Percentiles rank a stretch among this genome's conserved stretches.
phyloP scores from a whole-genome alignment of 208 protist species.

The Wallacemonas collosoma region DNA sequence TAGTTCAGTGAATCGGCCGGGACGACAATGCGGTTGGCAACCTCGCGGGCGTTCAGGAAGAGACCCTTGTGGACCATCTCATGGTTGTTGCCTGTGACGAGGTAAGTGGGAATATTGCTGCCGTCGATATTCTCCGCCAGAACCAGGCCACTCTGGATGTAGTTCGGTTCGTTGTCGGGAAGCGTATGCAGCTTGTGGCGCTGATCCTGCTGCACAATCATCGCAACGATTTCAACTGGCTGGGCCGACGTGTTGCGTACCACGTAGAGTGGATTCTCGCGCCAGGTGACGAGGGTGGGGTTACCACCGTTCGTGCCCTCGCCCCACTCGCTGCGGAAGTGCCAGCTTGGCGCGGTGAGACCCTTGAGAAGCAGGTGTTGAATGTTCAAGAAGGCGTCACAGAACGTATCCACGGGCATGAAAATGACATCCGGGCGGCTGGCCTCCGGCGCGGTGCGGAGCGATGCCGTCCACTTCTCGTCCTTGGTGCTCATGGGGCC shows the following conservation, averaged over 20 bases:
- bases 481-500: conserved; percentile 63
- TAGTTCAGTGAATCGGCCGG: conserved; percentile 67
- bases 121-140: conserved; percentile 49
- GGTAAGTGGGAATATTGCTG: conserved; percentile 56
- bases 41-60: conserved; percentile 70
- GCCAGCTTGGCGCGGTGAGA: conserved; percentile 27
- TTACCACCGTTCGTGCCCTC: conserved; percentile 58
- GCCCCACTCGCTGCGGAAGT: conserved; percentile 53
- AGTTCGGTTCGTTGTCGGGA: conserved; percentile 48
- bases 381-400: conserved; percentile 42
- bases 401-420: conserved; percentile 58
- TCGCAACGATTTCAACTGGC: conserved; percentile 52
- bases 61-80: conserved; percentile 59
- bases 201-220: conserved; percentile 77
- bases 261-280: conserved; percentile 59
- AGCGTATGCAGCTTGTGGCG: conserved; percentile 67
- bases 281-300: conserved; percentile 53
- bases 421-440: conserved; percentile 45
- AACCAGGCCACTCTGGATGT: conserved; percentile 65
- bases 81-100: conserved; percentile 82
- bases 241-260: conserved; percentile 34
- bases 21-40: conserved; percentile 51
- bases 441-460: conserved; percentile 23
- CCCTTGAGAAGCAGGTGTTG: conserved; percentile 43
- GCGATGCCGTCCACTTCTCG: conserved; percentile 36